Percentiles rank a stretch among this genome's conserved stretches.
Evolutionary conservation across 768 basidiomycete genomes (phyloP).

Genomic region (Leccinum fibrillosum): DNA sequence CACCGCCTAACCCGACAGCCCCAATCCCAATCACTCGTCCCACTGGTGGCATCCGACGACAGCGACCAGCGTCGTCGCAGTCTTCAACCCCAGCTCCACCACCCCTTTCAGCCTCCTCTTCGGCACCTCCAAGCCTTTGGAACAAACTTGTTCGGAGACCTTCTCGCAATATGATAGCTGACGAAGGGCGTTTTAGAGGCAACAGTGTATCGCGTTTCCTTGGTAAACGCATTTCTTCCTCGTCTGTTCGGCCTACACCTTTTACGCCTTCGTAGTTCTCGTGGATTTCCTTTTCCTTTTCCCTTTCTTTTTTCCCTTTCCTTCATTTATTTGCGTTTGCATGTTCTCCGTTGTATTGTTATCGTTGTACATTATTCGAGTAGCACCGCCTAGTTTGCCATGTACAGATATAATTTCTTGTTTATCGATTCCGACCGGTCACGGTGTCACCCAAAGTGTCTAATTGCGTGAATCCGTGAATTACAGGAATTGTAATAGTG

Average conservation of each 20-base stretch:
- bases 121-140: conserved; percentile 22
- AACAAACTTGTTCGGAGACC: conserved; percentile 16
- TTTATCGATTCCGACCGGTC: neutral
- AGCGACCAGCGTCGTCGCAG: conserved; percentile 2
- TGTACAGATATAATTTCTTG: neutral
- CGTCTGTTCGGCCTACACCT: conserved; percentile 1
- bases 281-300: neutral
- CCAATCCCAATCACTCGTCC: conserved; percentile 7
- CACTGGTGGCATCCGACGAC: neutral
- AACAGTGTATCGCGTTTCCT: conserved; percentile 24
- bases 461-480: conserved; percentile 22
- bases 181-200: conserved; percentile 12
- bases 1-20: neutral
- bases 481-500: conserved; percentile 16
- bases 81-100: neutral
- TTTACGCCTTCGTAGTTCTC: neutral
- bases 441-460: conserved; percentile 14
- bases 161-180: conserved; percentile 12
- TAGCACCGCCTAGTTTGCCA: neutral
- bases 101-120: conserved; percentile 5
- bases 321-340: neutral
- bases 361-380: neutral
- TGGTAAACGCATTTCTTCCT: conserved; percentile 10
- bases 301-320: neutral
- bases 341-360: neutral